phyloP scores from a whole-genome alignment of 306 rosid genomes.

The Hippophae tibetana region DNA sequence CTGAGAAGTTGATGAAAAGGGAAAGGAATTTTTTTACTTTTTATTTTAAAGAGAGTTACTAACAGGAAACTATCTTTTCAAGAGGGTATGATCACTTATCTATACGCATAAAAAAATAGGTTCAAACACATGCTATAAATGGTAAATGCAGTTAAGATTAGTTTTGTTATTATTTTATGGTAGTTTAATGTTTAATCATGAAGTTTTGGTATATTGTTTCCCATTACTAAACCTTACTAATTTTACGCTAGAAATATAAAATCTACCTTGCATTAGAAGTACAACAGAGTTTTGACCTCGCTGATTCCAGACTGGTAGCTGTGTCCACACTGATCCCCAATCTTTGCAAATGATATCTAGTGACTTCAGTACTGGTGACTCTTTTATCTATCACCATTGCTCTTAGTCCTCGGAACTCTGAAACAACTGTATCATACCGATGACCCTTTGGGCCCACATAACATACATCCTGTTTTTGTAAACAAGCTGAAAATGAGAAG shows the following conservation, averaged over 20 bases:
- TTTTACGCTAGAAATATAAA: slow-evolving; percentile 1
- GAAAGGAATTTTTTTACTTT: too few relatives aligned
- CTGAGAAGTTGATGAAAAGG: too few relatives aligned
- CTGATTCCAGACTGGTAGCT: slow-evolving; percentile 40
- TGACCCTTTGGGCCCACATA: slow-evolving; percentile 40
- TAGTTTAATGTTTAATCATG: too few relatives aligned
- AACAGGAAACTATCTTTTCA: too few relatives aligned
- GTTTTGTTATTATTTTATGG: too few relatives aligned
- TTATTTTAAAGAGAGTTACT: too few relatives aligned
- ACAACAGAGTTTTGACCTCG: slow-evolving; percentile 39
- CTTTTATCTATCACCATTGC: slow-evolving; percentile 69
- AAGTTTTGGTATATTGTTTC: not conserved
- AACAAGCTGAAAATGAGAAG: slow-evolving; percentile 69
- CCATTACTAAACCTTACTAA: not conserved
- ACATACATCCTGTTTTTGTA: slow-evolving; percentile 44
- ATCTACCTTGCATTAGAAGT: slow-evolving; percentile 43
- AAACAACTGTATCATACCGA: slow-evolving; percentile 33
- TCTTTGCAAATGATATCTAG: slow-evolving; percentile 65
- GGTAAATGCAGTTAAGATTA: too few relatives aligned
- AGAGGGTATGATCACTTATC: too few relatives aligned
- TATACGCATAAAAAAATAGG: too few relatives aligned
- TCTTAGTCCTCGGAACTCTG: slow-evolving; percentile 52
- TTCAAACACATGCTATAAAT: too few relatives aligned
- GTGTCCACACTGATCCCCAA: slow-evolving; percentile 68
- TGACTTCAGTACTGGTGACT: slow-evolving; percentile 67